Conservation (phyloP, 2,329 filamentous ascomycete species). For the Ophiostoma himal-ulmi region DNA sequence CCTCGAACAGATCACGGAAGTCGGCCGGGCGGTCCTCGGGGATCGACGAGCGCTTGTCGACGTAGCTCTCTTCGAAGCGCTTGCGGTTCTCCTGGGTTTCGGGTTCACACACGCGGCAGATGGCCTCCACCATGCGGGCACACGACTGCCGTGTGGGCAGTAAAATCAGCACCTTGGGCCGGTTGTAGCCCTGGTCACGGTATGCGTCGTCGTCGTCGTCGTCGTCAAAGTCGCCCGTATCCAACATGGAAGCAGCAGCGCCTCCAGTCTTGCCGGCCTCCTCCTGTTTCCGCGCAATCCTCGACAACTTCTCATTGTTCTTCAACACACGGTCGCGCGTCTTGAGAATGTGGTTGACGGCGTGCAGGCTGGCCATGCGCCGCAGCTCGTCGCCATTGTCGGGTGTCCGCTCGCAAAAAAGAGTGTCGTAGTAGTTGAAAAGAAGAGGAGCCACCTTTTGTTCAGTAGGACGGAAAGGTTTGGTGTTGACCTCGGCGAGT, state of each 20-base stretch:
- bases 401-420: constrained; percentile 67
- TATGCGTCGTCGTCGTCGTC: constrained; percentile 66
- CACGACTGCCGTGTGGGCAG: constrained; percentile 85
- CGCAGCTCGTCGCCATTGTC: constrained; percentile 64
- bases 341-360: constrained; percentile 89
- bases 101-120: constrained; percentile 68
- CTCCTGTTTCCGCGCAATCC: constrained; percentile 38
- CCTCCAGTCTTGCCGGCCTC: constrained; percentile 52
- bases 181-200: constrained; percentile 89
- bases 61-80: constrained; percentile 80
- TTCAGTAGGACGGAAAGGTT: constrained; percentile 56
- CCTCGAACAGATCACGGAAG: constrained; percentile 82
- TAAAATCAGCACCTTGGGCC: constrained; percentile 87
- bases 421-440: constrained; percentile 75
- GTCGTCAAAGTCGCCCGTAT: constrained; percentile 51
- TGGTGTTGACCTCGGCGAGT: constrained; percentile 49
- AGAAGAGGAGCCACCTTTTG: constrained; percentile 63
- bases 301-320: constrained; percentile 75
- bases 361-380: constrained; percentile 71
- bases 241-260: constrained; percentile 45
- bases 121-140: constrained; percentile 68
- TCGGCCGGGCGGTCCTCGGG: constrained; percentile 66
- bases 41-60: constrained; percentile 52
- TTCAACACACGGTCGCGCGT: constrained; percentile 88
- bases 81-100: constrained; percentile 95